Base-by-base conservation (phyloP, 805 yeast genomes). In the Yamadazyma laniorum region DNA sequence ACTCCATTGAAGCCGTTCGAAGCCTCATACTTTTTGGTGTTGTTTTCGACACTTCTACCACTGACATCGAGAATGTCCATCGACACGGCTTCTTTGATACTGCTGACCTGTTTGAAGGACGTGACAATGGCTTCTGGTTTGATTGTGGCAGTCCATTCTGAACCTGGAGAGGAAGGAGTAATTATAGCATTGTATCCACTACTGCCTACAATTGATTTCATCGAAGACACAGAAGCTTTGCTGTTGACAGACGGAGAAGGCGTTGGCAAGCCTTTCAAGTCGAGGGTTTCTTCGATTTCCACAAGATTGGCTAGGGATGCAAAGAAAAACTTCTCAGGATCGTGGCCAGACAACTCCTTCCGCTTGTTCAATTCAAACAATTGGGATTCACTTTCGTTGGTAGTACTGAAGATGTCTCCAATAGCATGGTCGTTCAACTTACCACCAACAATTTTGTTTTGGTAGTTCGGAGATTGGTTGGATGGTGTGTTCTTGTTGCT, bases 271-370 rank as follows among this genome's bases (percentile, higher is more conserved):
- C 50, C 47, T 15, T 44, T 45, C 12, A 43, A 31, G 17, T 50
- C 55, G 17, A 25, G 18, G n/a, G 14, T 9, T 13, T 66, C 75
- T 6, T 67, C 69, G 18, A 77, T 49, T 29, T 70, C 75, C 42
- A 77, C 58, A 25, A 73, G 57, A 51, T 77, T 76, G 6, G 77
- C 69, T 38, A 77, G 58, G 2, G 79, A 71, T 0, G 79, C 73
- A 32, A 69, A 61, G 47, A 77, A 72, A 51, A 73, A 77, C 36
- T 60, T 58, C 31, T 70, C 67, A 0, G 80, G 75, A 49, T 77
- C 75, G 16, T 55, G 42, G 35, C 54, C 54, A 1, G 73, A 70
- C 29, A 77, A 59, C 35, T 70, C 77, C 30, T 77, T 61, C 38
- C 82, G 57, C 42, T 59, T 67, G 32, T 61, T 62, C 43, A 74